Percentiles rank a stretch among this genome's conserved stretches.
phyloP scores from a whole-genome alignment of 129 eudicot genomes.

The Lonicera japonica region DNA sequence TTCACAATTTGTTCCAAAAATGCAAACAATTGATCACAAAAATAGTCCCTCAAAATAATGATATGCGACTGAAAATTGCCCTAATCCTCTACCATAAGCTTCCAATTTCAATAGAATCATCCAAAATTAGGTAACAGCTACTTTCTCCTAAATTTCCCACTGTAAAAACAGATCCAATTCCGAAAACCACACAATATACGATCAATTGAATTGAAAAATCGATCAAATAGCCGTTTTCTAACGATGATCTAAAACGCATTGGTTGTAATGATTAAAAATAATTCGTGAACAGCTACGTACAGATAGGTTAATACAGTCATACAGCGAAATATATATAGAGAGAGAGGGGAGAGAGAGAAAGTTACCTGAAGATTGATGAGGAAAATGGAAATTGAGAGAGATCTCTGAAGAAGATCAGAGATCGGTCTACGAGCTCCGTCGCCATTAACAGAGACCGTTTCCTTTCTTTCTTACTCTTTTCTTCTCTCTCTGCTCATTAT shows the following conservation, averaged over 20 bases:
- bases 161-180: not conserved
- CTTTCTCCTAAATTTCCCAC: too few relatives aligned
- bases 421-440: conserved; percentile 40
- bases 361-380: conserved; percentile 31
- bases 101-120: too few relatives aligned
- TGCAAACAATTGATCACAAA: too few relatives aligned
- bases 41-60: too few relatives aligned
- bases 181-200: not conserved
- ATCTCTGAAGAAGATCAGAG: conserved; percentile 37
- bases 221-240: not conserved
- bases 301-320: too few relatives aligned
- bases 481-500: too few relatives aligned
- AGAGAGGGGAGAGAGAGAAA: not conserved
- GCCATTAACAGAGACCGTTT: conserved; percentile 52
- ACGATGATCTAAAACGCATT: not conserved
- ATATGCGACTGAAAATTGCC: too few relatives aligned
- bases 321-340: not conserved
- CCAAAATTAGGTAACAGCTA: too few relatives aligned
- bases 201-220: conserved; percentile 5
- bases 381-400: conserved; percentile 10
- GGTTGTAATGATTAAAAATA: not conserved
- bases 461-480: too few relatives aligned
- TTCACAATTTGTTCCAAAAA: too few relatives aligned
- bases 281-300: conserved; percentile 9
- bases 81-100: too few relatives aligned